A percentile compares a stretch with the other conserved stretches of the same genome.
phyloP scores from a whole-genome alignment of 192 early-diverging fungal genomes.

The Helicostylum pulchrum region DNA sequence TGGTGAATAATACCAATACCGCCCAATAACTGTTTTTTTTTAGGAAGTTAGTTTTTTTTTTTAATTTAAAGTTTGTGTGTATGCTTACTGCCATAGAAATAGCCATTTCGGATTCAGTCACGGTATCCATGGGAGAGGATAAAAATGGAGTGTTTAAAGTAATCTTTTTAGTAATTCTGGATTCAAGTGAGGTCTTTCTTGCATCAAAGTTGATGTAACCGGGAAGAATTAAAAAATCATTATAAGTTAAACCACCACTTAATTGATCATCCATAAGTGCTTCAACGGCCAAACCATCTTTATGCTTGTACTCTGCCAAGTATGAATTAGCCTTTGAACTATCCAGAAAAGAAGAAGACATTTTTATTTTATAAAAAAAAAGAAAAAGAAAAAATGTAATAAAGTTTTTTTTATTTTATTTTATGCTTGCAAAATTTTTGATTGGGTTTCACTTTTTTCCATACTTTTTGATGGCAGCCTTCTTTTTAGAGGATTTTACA shows the following conservation, averaged over 20 bases:
- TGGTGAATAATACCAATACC: constrained; percentile 97
- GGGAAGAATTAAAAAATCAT: constrained; percentile 96
- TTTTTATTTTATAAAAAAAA: neutral
- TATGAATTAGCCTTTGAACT: neutral
- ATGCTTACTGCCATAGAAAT: constrained; percentile 89
- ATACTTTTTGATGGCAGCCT: neutral
- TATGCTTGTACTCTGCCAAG: constrained; percentile 29
- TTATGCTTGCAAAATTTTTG: neutral
- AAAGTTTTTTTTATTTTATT: neutral
- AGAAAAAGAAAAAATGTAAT: neutral
- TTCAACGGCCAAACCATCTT: constrained; percentile 82
- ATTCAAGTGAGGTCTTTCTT: constrained; percentile 71
- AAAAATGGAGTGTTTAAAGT: constrained; percentile 90
- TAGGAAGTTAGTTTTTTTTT: constrained; percentile 1
- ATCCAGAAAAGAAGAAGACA: neutral
- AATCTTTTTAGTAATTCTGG: constrained; percentile 87
- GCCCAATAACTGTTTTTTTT: constrained; percentile 62
- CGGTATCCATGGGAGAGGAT: constrained; percentile 98
- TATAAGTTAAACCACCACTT: constrained; percentile 94
- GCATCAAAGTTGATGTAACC: constrained; percentile 95
- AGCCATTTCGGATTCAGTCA: constrained; percentile 98
- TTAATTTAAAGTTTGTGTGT: neutral
- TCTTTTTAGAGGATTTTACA: constrained; percentile 1
- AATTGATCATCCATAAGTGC: constrained; percentile 79
- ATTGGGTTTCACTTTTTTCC: neutral